Base-by-base conservation (phyloP, 1,139 yeast genomes). In the Debaryomycetaceae sp. region DNA sequence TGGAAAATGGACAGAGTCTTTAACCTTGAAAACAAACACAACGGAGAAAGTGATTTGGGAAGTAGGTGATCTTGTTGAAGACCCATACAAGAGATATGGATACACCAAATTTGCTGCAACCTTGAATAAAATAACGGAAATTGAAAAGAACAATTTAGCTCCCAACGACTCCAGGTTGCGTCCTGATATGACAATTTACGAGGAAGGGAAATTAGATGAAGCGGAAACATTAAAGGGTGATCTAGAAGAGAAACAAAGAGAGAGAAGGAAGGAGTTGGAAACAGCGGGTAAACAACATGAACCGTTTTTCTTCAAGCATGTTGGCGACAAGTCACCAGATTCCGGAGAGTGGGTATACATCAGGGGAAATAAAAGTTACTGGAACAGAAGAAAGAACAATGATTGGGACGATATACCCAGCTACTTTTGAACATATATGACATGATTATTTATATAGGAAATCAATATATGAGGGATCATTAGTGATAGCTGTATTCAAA, bases 101-200 rank as follows among this genome's bases (percentile, higher is more conserved):
- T 89, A 89, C 60, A 85, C 97, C 0, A 72, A 75, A 46, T 93
- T 85, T 67, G 83, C 96, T 0, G 89, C 95, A 8, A 77, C 85
- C 35, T 72, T 93, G 60, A 89, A 90, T 58, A 87, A 88, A 49
- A 78, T 89, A 37, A 87, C 97, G 0, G 69, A 64, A 3, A 66
- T 91, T 27, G 97, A 89, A 59, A 60, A 76, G 34, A 84, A 73
- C 9, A 49, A 63, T 1, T 56, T 91, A 41, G 84, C 98, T 3
- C 93, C 91, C 5, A 88, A 95, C 0, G 99, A 93, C 60, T 87
- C 97, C 4, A 79, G 99, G 58, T 65, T 83, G 39, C 78, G 99
- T 57, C 98, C 97, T 0, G 99, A 93, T 63, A 80, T 89, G 58
- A 69, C 78, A 39, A 68, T 73, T 6, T 89, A 89, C 55, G 96